Base-by-base conservation (phyloP, 805 yeast genomes). In the Sugiyamaella boreocaroliniensis region DNA sequence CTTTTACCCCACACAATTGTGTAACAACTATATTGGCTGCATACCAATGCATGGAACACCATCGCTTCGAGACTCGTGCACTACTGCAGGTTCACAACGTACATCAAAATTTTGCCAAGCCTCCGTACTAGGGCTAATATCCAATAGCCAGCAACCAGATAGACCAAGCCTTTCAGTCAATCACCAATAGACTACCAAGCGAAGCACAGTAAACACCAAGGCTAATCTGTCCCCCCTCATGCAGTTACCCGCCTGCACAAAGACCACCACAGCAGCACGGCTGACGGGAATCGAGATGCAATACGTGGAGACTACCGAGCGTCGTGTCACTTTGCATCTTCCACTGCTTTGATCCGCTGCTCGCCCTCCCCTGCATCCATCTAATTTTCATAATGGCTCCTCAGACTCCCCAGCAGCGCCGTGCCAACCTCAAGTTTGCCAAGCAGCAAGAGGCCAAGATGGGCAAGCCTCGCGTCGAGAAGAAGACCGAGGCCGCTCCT, bases 331-430 rank as follows among this genome's bases (percentile, higher is more conserved):
- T 9, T 32, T 32, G 37, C 37, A 32, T 32, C n/a, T 32, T 11
- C n/a, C 37, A 14, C 37, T 32, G 37, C 37, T 32, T 32, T 10
- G 37, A 32, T 14, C 37, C n/a, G 12, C n/a, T 9, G n/a, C n/a
- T 32, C n/a, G n/a, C 11, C 37, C n/a, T 32, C n/a, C 11, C 12
- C 37, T 11, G n/a, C n/a, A 10, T 14, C 20, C 26, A 18, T 42
- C 44, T 14, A 7, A 42, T 14, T 9, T 11, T 16, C 50, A 45
- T 42, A 32, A 54, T 54, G 54, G 53, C 53, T 18, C 60, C 61
- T 32, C 97, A 89, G 76, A 85, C 96, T 20, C 90, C 93, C 53
- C 82, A 79, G 63, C 96, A 90, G 72, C 84, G 90, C 71, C 75
- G 79, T 51, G 96, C 96, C n/a, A 90, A 90, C 69, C 79, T 78